Conservation (phyloP, 2,329 filamentous ascomycete genomes). For the Chaetomium olivaceum region DNA sequence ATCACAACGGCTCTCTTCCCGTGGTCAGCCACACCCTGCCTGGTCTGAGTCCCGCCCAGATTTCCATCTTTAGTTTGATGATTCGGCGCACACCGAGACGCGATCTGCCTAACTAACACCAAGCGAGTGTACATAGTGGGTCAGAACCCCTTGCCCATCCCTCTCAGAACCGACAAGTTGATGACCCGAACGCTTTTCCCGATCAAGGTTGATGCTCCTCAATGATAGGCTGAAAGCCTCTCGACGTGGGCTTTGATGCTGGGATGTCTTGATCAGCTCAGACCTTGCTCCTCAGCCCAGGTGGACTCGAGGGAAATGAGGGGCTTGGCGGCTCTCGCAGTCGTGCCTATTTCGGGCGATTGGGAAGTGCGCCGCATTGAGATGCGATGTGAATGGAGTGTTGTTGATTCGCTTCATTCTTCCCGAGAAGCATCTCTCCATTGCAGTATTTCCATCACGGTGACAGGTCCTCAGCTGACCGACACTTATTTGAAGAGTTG, state of each 20-base stretch:
- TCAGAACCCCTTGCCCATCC: background rate
- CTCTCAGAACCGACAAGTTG: background rate
- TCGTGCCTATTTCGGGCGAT: slow-evolving; percentile 11
- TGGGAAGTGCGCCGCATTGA: background rate
- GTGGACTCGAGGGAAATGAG: slow-evolving; percentile 7
- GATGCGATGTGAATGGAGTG: background rate
- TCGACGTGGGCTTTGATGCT: background rate
- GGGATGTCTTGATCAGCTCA: background rate
- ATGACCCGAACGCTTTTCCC: background rate
- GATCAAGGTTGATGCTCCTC: background rate
- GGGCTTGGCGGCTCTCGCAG: background rate
- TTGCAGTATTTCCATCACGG: background rate
- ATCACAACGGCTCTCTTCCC: background rate
- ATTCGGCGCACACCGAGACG: background rate
- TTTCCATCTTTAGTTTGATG: background rate
- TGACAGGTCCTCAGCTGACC: no score
- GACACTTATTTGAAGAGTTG: background rate
- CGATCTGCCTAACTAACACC: background rate
- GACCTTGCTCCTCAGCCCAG: background rate
- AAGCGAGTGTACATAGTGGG: background rate
- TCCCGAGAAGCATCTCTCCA: background rate
- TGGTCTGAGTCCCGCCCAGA: background rate
- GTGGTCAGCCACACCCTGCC: background rate
- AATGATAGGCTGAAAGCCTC: background rate
- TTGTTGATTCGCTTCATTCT: background rate